These are phyloP conservation scores for Eremochloa ophiuroides DNA, from an alignment of 176 grass and related monocot species.

Conservation along the genomic window DNA sequence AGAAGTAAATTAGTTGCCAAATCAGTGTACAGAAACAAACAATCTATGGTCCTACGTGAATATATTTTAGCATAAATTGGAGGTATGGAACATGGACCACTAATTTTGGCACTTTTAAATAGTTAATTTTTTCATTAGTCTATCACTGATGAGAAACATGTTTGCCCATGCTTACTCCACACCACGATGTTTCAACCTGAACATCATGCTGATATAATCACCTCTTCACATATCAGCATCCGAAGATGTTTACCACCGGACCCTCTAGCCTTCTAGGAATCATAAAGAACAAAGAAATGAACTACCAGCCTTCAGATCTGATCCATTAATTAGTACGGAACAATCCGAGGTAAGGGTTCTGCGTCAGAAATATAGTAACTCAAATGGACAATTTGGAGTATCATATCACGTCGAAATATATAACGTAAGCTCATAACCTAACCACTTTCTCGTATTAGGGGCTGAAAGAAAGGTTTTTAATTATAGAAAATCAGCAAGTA, in stretches of 20 bases:
- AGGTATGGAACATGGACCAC: conserved; percentile 35
- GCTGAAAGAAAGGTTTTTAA: neutral
- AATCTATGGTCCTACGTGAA: conserved; percentile 21
- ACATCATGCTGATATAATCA: neutral
- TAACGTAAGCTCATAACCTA: neutral
- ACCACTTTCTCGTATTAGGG: neutral
- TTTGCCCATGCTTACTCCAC: conserved; percentile 28
- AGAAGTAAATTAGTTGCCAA: conserved; percentile 23
- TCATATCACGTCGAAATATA: neutral
- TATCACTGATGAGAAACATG: conserved; percentile 21
- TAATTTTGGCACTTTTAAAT: conserved; percentile 18
- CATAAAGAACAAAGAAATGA: neutral
- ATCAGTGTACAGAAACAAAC: conserved; percentile 7
- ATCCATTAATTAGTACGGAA: neutral
- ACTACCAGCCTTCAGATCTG: conserved; percentile 15
- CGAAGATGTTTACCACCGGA: neutral
- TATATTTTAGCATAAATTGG: conserved; percentile 12
- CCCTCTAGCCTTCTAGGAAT: neutral
- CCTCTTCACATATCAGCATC: neutral
- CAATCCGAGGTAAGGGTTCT: neutral
- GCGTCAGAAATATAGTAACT: neutral
- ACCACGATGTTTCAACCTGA: conserved; percentile 27
- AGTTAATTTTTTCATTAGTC: too few relatives aligned
- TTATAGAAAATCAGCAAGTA: neutral
- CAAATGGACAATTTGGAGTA: neutral